These are phyloP conservation scores for Albifimbria verrucaria DNA, from an alignment of 2,329 filamentous ascomycete genomes.

Conservation along the genomic window DNA sequence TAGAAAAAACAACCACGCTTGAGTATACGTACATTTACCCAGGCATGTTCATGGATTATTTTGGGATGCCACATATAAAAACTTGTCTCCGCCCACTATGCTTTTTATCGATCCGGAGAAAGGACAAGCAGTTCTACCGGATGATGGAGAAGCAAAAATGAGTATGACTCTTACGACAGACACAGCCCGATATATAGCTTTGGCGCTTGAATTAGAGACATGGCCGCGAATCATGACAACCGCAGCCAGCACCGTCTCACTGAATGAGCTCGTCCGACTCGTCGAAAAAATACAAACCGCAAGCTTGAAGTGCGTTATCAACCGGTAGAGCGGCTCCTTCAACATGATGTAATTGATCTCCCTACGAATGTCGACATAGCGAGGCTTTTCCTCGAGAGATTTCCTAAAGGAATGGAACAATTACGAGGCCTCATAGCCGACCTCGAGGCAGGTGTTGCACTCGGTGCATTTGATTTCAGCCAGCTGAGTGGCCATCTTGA, in stretches of 20 bases:
- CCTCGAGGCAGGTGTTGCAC: conserved; percentile 25
- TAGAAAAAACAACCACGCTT: conserved; percentile 24
- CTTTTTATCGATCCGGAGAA: conserved; percentile 24
- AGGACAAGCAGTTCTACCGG: conserved; percentile 23
- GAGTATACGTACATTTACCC: conserved; percentile 30
- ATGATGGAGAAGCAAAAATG: conserved; percentile 26
- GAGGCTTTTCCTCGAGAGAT: conserved; percentile 18
- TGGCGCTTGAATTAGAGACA: conserved; percentile 23
- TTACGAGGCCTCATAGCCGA: conserved; percentile 23
- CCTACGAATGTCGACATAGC: conserved; percentile 23
- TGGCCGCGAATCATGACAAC: conserved; percentile 27
- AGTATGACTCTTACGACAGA: conserved; percentile 28
- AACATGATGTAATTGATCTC: conserved; percentile 17
- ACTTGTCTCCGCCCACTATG: conserved; percentile 22
- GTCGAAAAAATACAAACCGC: conserved; percentile 27
- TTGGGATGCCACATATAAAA: conserved; percentile 22
- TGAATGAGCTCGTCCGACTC: conserved; percentile 25
- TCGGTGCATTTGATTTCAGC: conserved; percentile 25
- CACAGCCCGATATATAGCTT: conserved; percentile 24
- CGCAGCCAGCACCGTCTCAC: conserved; percentile 20
- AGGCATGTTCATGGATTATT: conserved; percentile 36
- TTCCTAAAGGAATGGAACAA: conserved; percentile 20
- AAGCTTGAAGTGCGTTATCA: conserved; percentile 23
- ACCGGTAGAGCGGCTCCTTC: conserved; percentile 17
- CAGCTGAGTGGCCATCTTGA: conserved; percentile 1